A percentile compares a stretch with the other conserved stretches of the same genome.
Evolutionary conservation across 305 asterid genomes (phyloP).

Genomic region (Petunia hybrid): DNA sequence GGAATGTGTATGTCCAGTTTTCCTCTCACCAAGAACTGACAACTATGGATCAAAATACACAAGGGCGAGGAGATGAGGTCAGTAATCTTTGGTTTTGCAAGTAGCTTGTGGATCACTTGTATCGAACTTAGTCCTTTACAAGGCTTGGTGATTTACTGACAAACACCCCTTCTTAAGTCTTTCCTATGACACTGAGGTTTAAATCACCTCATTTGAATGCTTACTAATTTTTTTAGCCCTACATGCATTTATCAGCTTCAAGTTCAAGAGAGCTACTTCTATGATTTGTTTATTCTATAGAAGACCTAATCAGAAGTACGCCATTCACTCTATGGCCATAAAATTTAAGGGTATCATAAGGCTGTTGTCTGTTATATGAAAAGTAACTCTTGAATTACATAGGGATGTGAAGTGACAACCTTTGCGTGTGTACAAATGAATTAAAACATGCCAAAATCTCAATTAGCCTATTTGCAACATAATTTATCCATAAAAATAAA

Average conservation of each 20-base stretch:
- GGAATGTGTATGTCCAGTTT: conserved; percentile 93
- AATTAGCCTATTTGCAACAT: background rate
- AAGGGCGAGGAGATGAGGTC: conserved; percentile 97
- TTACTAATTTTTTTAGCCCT: background rate
- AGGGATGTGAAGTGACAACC: conserved; percentile 19
- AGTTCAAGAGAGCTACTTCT: conserved; percentile 6
- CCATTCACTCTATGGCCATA: background rate
- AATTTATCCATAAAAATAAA: too few species aligned
- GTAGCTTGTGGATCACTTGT: conserved; percentile 16
- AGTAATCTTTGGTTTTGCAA: conserved; percentile 31
- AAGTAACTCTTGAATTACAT: conserved; percentile 21
- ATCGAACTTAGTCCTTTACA: conserved; percentile 1
- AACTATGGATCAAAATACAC: conserved; percentile 86
- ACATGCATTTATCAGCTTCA: conserved; percentile 24
- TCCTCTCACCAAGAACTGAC: conserved; percentile 98
- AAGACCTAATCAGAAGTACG: background rate
- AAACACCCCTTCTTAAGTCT: background rate
- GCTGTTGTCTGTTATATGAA: background rate
- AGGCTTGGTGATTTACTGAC: conserved; percentile 4
- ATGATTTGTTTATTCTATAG: conserved; percentile 16
- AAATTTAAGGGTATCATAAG: background rate
- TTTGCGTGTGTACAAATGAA: background rate
- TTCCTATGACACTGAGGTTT: background rate
- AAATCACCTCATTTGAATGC: background rate
- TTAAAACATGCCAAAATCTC: conserved; percentile 23